phyloP scores from a whole-genome alignment of 106 monocot genomes.

The Dioscorea alata region DNA sequence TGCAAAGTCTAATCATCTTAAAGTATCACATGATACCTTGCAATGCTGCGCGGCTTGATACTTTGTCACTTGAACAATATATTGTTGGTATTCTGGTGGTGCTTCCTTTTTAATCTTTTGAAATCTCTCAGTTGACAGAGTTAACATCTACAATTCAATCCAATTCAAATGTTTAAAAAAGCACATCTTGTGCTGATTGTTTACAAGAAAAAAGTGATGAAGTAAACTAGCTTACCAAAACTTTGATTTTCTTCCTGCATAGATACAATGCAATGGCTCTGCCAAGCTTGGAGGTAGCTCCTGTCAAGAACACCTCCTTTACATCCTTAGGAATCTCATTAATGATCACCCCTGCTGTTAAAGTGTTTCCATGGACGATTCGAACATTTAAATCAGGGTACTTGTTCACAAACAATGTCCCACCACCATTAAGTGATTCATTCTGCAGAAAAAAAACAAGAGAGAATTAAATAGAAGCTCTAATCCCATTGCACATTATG shows the following conservation, averaged over 20 bases:
- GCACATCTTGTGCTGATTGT: neutral
- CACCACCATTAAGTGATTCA: slow-evolving; percentile 90
- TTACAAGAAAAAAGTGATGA: neutral
- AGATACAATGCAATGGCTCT: slow-evolving; percentile 90
- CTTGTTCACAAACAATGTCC: slow-evolving; percentile 79
- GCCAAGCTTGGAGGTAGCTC: slow-evolving; percentile 94
- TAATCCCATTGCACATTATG: too few species aligned
- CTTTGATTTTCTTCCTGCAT: slow-evolving; percentile 61
- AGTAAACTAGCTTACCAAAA: slow-evolving; percentile 43
- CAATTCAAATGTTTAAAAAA: neutral
- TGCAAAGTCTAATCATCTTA: neutral
- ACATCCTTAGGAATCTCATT: slow-evolving; percentile 63
- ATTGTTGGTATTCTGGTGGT: slow-evolving; percentile 41
- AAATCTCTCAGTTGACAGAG: slow-evolving; percentile 59
- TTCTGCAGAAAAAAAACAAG: slow-evolving; percentile 40
- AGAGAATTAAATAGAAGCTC: too few species aligned
- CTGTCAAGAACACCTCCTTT: slow-evolving; percentile 84
- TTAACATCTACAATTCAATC: slow-evolving; percentile 39
- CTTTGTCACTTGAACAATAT: slow-evolving; percentile 72
- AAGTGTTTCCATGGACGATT: slow-evolving; percentile 90
- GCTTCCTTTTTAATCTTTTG: slow-evolving; percentile 64
- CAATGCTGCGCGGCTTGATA: slow-evolving; percentile 65
- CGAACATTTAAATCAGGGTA: slow-evolving; percentile 71
- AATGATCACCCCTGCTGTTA: slow-evolving; percentile 84
- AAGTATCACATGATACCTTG: slow-evolving; percentile 27